Evolutionary conservation across 805 yeast genomes (phyloP).

Genomic region (Clavispora vitiphila): DNA sequence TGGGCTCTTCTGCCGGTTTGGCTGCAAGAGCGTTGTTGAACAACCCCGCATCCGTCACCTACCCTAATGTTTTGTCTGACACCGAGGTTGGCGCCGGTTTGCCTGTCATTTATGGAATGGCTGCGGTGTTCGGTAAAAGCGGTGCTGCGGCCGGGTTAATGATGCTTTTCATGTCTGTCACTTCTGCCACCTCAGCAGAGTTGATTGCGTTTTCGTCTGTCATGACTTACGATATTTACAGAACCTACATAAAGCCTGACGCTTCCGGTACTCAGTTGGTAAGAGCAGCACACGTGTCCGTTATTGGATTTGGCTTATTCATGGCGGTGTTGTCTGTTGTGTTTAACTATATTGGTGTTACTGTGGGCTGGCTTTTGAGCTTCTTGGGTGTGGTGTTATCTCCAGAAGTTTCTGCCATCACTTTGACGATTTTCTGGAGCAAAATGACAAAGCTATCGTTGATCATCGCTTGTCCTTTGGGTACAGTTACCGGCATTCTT

Average conservation of each 20-base stretch:
- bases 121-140: conserved; percentile 30
- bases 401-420: conserved; percentile 31
- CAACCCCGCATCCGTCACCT: conserved; percentile 15
- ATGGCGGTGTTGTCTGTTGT: conserved; percentile 30
- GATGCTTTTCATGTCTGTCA: conserved; percentile 40
- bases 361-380: conserved; percentile 37
- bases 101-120: conserved; percentile 31
- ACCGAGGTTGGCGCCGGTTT: conserved; percentile 21
- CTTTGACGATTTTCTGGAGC: conserved; percentile 33
- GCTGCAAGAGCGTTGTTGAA: conserved; percentile 30
- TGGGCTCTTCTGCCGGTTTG: conserved; percentile 27
- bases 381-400: conserved; percentile 36
- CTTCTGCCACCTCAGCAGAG: conserved; percentile 41
- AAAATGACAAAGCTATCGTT: conserved; percentile 18
- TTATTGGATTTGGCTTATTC: conserved; percentile 39
- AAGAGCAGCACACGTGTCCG: conserved; percentile 26
- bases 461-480: conserved; percentile 18
- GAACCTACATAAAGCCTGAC: conserved; percentile 33
- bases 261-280: conserved; percentile 37
- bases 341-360: conserved; percentile 38
- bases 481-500: conserved; percentile 17
- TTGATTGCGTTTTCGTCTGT: conserved; percentile 38
- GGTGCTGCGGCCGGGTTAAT: conserved; percentile 39
- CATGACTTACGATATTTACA: conserved; percentile 36
- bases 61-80: conserved; percentile 3